phyloP scores from a whole-genome alignment of 345 rosid species.

The Melaleuca quinquenervia region DNA sequence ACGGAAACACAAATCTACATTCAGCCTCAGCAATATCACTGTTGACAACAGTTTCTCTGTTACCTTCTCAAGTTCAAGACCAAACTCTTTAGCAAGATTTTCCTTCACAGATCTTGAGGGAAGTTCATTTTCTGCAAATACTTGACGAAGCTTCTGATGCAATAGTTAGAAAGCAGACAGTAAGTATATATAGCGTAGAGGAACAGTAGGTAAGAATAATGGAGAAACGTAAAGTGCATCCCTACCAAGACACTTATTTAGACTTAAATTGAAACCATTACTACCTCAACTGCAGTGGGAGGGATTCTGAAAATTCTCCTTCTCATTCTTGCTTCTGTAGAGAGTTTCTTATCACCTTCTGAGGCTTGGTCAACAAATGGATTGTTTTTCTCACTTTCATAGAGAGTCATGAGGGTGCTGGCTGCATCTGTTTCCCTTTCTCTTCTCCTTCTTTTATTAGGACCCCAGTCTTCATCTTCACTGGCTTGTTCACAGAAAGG shows the following conservation, averaged over 20 bases:
- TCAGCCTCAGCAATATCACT: neutral
- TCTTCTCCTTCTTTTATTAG: conserved; percentile 60
- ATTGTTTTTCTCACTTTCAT: conserved; percentile 38
- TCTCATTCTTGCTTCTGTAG: conserved; percentile 33
- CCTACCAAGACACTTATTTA: neutral
- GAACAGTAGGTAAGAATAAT: neutral
- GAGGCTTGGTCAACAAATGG: conserved; percentile 12
- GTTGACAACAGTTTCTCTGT: neutral
- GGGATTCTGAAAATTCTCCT: conserved; percentile 66
- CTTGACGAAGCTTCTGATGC: conserved; percentile 84
- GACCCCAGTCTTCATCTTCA: conserved; percentile 99
- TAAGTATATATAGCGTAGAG: neutral
- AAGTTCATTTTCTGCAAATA: conserved; percentile 87
- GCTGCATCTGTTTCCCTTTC: conserved; percentile 75
- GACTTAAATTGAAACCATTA: neutral
- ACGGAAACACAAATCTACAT: neutral
- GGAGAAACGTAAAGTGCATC: neutral
- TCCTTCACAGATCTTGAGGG: conserved; percentile 71
- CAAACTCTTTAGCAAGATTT: conserved; percentile 72
- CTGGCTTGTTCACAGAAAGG: conserved; percentile 56
- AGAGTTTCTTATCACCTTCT: conserved; percentile 21
- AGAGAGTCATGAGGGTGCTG: conserved; percentile 55
- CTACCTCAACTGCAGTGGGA: conserved; percentile 71
- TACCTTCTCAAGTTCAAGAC: conserved; percentile 82
- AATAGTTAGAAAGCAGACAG: conserved; percentile 6